Base-by-base conservation (phyloP, 805 yeast species). In the Ogataea siamensis region DNA sequence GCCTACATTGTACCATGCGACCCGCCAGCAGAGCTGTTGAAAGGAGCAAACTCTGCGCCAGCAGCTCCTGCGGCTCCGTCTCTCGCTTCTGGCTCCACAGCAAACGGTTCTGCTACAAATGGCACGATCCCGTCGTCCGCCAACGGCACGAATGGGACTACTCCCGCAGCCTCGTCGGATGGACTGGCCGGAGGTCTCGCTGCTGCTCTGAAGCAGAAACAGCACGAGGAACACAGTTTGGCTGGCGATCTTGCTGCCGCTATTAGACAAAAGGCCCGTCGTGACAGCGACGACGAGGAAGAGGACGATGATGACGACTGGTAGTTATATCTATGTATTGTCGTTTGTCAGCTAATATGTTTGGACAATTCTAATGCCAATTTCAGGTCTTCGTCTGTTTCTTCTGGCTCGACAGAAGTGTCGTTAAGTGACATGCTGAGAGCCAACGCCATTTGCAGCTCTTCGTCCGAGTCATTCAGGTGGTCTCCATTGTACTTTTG, bases 241-340 rank as follows among this genome's bases (percentile, higher is more conserved):
- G 93, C 91, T 9, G 89, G 87, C n/a, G 88, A 91, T 5, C 67
- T 88, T 42, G 96, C 96, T 0, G 87, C 85, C 43, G 96, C 96
- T 1, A 73, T 88, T 51, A 84, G 83, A 57, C 84, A 80, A 36
- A 75, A 93, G 57, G 87, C 87, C 3, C 66, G 71, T 39, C 76
- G 87, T 11, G 83, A 77, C 26, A 78, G 81, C 45, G 87, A 78
- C 39, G 88, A 79, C 11, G 89, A 82, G 39, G 83, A 73, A 2
- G 85, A 76, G 2, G 83, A 75, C 14, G 81, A 78, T 32, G 83
- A 74, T 27, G 87, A 80, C 32, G 78, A 72, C 32, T 59, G 63
- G 59, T 55, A 36, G 11, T 12, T 29, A 23, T 30, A 23, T 27
- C 16, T 16, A 27, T 16, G 15, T 14, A 27, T 14, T 14, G 16